Conservation (phyloP, 495 filamentous ascomycete genomes). For the Letharia columbiana region DNA sequence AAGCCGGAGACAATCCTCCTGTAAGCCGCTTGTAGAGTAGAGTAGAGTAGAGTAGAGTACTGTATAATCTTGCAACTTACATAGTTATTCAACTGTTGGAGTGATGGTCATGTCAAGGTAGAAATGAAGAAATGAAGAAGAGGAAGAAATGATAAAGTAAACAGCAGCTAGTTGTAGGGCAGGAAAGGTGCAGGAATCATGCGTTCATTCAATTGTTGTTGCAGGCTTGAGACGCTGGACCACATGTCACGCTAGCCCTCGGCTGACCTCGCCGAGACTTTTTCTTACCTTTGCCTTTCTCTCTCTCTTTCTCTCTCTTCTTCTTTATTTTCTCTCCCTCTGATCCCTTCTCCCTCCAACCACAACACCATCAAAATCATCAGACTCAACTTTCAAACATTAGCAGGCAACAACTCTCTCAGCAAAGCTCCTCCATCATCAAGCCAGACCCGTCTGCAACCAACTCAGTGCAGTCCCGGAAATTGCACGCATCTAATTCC, state of each 20-base stretch:
- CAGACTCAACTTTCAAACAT: constrained; percentile 4
- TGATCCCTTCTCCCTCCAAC: background rate
- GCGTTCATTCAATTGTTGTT: background rate
- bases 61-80: too few relatives aligned
- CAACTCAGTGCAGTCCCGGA: background rate
- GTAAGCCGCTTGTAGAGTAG: too few relatives aligned
- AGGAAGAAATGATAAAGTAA: too few relatives aligned
- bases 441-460: background rate
- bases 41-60: too few relatives aligned
- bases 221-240: too few relatives aligned
- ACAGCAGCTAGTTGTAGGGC: background rate
- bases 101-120: too few relatives aligned
- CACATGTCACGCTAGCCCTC: background rate
- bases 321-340: background rate
- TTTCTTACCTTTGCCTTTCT: background rate
- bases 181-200: background rate
- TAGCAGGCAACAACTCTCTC: constrained; percentile 1
- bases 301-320: background rate
- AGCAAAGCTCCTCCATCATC: background rate
- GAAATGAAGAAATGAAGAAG: background rate
- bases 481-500: constrained; percentile 9
- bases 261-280: background rate
- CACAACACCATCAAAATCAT: constrained; percentile 2
- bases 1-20: background rate
- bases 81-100: too few relatives aligned